Base-by-base conservation (phyloP, 2,329 filamentous ascomycete genomes). In the Fusarium domesticum region DNA sequence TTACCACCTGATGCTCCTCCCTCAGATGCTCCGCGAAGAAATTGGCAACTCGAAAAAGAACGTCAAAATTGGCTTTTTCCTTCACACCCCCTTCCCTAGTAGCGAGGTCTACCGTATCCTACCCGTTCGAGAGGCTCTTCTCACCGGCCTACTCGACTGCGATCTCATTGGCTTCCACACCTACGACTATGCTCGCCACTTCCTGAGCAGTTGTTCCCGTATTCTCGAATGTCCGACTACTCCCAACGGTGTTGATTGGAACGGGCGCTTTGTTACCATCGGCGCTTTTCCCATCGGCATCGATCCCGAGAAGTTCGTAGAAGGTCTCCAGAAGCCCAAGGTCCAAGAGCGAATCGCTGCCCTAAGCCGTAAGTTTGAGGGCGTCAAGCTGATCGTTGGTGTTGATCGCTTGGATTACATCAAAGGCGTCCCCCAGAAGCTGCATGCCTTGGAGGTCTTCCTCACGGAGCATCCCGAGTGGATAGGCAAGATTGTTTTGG, bases 331-430 rank as follows among this genome's bases (percentile, higher is more conserved):
- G 70, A 89, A 89, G 64, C 83, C 87, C 36, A 88, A 86, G 58
- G 89, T 97, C 1, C 84, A 92, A 62, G 85, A 92, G 60, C 87
- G 92, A 47, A 96, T 98, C 58, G 83, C 84, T 4, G 82, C 85
- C 2, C 76, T 97, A 5, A 84, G 87, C 62, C 85, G 87, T 63
- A 96, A 96, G 69, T 98, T 97, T 62, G 86, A 95, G 55, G 92
- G 91, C 36, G 89, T 96, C 59, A 96, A 96, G 72, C 80, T 97
- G 53, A 95, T 98, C 59, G 92, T 97, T 30, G 92, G 93, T 51
- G 93, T 97, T 39, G 93, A 98, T 66, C 87, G 93, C 38, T 79
- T 97, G 39, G 93, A 98, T 69, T 97, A 98, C 70, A 97, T 97
- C 81, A 97, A 97, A 72, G 93, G 93, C 51, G 91, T 98, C 8